Base-by-base conservation (phyloP, 2,329 filamentous ascomycete genomes). In the Tolypocladium tropicale region DNA sequence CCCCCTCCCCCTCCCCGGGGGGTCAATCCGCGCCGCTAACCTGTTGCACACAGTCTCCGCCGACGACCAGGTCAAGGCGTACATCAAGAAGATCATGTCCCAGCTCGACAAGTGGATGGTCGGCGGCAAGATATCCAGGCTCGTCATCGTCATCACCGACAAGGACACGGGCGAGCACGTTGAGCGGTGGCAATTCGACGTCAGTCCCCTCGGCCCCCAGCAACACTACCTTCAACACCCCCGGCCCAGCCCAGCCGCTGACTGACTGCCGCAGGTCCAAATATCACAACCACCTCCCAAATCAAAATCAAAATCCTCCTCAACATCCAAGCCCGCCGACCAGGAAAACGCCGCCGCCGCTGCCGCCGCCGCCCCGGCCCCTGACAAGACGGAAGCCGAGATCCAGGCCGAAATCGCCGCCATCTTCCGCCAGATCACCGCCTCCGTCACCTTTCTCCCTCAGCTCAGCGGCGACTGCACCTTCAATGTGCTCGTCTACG, bases 71-170 rank as follows among this genome's bases (percentile, higher is more conserved):
- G 94, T 99, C 69, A 95, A 96, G 74, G 90, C 92, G 34, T 99
- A 99, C 75, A 95, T 99, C 78, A 96, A 96, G 74, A 96, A 95
- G 75, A 97, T 99, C 76, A 99, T 96, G 92, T 86, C 86, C 32
- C 94, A 99, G 74, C 83, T 99, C 57, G 93, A 95, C 76, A 90
- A 90, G 70, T 99, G 94, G 94, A 97, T 97, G 91, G 80, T 91
- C 54, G 89, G 88, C 65, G 90, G 92, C 70, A 97, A 99, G 74
- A 96, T 99, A 69, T 95, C 90, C 54, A 96, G 95, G 73, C 84
- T 99, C 14, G 92, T 99, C 58, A 88, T 99, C 54, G 94, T 99
- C 52, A 92, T 99, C 63, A 96, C 93, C 34, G 89, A 89, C 77
- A 97, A 96, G 73, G 94, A 99, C 72, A 96, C 92, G 0, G 94